Percentiles rank a stretch among this genome's conserved stretches.
Conservation (phyloP, 225 moss, liverwort and hornwort genomes). For the Polytrichum formosum region DNA sequence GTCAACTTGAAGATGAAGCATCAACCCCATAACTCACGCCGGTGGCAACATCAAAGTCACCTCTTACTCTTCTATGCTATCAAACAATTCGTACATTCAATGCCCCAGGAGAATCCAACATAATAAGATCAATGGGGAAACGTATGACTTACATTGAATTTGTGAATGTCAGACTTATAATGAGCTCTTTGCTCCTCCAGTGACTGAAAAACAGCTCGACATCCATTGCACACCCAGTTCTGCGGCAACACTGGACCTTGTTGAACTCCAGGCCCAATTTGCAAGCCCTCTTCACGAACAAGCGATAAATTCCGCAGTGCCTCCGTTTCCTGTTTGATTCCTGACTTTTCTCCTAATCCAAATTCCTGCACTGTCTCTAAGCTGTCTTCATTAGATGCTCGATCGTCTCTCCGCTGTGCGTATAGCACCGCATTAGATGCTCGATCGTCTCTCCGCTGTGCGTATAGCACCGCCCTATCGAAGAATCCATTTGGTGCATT, state of each 20-base stretch:
- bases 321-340: conserved; percentile 10
- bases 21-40: too few species aligned
- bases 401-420: conserved; percentile 22
- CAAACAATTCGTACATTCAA: too few species aligned
- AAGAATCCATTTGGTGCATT: conserved; percentile 53
- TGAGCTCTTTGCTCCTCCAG: conserved; percentile 84
- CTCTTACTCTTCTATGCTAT: too few species aligned
- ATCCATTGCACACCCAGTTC: conserved; percentile 76
- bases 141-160: conserved; percentile 55
- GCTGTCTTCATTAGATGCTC: conserved; percentile 9
- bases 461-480: conserved; percentile 44
- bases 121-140: too few species aligned
- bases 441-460: conserved; percentile 24
- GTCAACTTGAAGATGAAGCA: too few species aligned
- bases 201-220: conserved; percentile 63
- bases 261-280: conserved; percentile 10
- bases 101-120: too few species aligned
- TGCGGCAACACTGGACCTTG: conserved; percentile 20
- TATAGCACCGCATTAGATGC: conserved; percentile 34
- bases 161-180: conserved; percentile 89
- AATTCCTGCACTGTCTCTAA: not conserved
- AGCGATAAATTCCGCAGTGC: conserved; percentile 6
- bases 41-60: too few species aligned
- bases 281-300: not conserved
- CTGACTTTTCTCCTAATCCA: conserved; percentile 2